Conservation (phyloP, 257 asterid species). For the Solanum appendiculatum region DNA sequence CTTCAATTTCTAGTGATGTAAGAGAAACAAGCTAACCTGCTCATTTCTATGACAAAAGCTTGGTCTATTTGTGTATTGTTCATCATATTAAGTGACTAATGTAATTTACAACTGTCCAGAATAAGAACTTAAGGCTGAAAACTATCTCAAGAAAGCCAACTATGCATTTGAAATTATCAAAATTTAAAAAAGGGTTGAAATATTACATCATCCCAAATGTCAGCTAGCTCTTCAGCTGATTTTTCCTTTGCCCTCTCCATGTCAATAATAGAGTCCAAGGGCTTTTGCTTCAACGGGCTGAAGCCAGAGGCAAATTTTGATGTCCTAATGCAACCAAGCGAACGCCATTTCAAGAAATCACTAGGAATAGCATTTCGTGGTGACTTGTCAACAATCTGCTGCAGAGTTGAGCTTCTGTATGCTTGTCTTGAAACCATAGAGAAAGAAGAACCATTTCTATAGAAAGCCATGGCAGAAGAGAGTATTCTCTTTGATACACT, state of each 20-base stretch:
- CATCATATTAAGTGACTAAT: background rate
- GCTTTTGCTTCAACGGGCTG: slow-evolving; percentile 62
- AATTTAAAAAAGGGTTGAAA: background rate
- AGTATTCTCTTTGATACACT: slow-evolving; percentile 31
- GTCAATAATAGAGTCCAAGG: slow-evolving; percentile 66
- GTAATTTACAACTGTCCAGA: background rate
- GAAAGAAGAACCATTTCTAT: slow-evolving; percentile 11
- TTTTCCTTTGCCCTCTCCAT: slow-evolving; percentile 65
- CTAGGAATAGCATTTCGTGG: slow-evolving; percentile 21
- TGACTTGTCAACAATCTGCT: slow-evolving; percentile 15
- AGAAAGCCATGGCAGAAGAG: slow-evolving; percentile 11
- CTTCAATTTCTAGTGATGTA: background rate
- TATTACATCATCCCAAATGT: slow-evolving; percentile 86
- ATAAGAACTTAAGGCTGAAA: background rate
- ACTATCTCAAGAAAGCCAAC: background rate
- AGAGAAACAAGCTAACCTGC: background rate
- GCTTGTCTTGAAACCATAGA: slow-evolving; percentile 9
- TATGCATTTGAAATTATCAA: background rate
- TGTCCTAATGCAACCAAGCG: slow-evolving; percentile 39
- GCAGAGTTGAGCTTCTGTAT: slow-evolving; percentile 17
- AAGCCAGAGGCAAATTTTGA: slow-evolving; percentile 72
- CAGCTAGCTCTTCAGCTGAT: slow-evolving; percentile 68
- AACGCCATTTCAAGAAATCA: slow-evolving; percentile 33
- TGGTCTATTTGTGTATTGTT: background rate
- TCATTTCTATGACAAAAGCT: background rate